Evolutionary conservation across 1,139 yeast genomes (phyloP).

Genomic region (Geotrichum australiense): DNA sequence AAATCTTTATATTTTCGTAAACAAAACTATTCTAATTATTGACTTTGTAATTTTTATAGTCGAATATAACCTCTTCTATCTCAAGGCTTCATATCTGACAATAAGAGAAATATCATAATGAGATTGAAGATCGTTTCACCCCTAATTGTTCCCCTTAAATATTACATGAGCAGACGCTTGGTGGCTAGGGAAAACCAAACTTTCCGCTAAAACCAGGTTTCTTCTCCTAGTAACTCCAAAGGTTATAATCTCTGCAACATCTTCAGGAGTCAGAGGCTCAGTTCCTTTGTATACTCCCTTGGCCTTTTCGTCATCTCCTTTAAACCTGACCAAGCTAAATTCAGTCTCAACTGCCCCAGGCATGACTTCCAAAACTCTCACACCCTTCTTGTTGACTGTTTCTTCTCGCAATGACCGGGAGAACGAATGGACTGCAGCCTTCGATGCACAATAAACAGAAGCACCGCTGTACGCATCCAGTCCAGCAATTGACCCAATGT

Average conservation of each 20-base stretch:
- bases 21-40: background rate
- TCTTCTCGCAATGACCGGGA: constrained; percentile 73
- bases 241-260: constrained; percentile 74
- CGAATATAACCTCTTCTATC: no score
- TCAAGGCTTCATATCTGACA: no score
- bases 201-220: constrained; percentile 73
- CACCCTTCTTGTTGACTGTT: constrained; percentile 52
- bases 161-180: constrained; percentile 73
- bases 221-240: constrained; percentile 60
- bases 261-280: constrained; percentile 67
- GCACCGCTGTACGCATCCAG: constrained; percentile 82
- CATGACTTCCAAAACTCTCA: constrained; percentile 74
- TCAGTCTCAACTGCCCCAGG: constrained; percentile 91
- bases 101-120: no score
- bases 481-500: constrained; percentile 83
- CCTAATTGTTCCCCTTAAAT: constrained; percentile 30
- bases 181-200: constrained; percentile 66
- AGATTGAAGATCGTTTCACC: no score
- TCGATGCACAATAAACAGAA: constrained; percentile 80
- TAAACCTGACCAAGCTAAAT: constrained; percentile 66
- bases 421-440: constrained; percentile 72
- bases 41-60: background rate
- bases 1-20: background rate
- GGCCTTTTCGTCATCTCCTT: constrained; percentile 64
- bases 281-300: constrained; percentile 64